Evolutionary conservation across 192 early-diverging fungal genomes (phyloP).

Genomic region (Backusella psychrophila): DNA sequence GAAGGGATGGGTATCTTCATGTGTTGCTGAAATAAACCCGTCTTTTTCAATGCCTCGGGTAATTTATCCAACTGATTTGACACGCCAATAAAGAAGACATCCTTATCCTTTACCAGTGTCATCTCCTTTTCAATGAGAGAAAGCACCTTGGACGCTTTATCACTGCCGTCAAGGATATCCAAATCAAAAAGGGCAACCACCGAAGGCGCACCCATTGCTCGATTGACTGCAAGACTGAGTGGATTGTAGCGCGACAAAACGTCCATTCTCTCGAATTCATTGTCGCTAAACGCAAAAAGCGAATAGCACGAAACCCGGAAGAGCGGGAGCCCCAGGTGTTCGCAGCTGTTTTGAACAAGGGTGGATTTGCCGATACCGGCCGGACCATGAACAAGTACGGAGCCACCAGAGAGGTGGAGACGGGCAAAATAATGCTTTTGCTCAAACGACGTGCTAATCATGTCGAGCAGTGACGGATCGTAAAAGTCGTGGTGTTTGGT

Average conservation of each 20-base stretch:
- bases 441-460: slow-evolving; percentile 10
- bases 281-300: slow-evolving; percentile 12
- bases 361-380: slow-evolving; percentile 30
- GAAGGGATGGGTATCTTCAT: slow-evolving; percentile 26
- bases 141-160: slow-evolving; percentile 7
- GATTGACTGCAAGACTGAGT: slow-evolving; percentile 4
- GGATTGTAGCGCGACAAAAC: slow-evolving; percentile 19
- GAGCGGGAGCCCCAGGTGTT: neutral
- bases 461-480: neutral
- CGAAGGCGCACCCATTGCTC: slow-evolving; percentile 44
- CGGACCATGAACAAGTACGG: slow-evolving; percentile 25
- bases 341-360: slow-evolving; percentile 7
- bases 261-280: slow-evolving; percentile 13
- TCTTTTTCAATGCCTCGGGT: slow-evolving; percentile 19
- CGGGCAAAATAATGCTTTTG: neutral
- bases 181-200: slow-evolving; percentile 52
- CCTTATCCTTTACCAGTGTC: neutral
- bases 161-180: slow-evolving; percentile 48
- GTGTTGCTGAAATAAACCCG: slow-evolving; percentile 30
- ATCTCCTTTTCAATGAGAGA: slow-evolving; percentile 4
- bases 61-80: slow-evolving; percentile 2
- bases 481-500: neutral
- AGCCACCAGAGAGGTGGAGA: slow-evolving; percentile 18
- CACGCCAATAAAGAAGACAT: slow-evolving; percentile 25
- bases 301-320: slow-evolving; percentile 11